These are phyloP conservation scores for Leishmania gerbilli DNA, from an alignment of 208 protist genomes.

Conservation along the genomic window DNA sequence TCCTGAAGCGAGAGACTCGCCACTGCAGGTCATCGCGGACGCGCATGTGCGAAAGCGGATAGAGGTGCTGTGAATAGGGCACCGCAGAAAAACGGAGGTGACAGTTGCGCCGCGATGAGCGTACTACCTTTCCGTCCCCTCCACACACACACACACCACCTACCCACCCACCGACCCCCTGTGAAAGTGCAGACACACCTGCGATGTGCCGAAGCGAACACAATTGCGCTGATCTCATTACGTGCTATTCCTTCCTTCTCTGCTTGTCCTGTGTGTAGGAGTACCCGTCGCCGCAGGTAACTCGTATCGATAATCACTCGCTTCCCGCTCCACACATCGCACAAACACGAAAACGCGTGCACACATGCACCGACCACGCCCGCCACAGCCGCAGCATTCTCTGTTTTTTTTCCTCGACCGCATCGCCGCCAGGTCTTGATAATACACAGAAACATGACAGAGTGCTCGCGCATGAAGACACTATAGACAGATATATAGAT, in stretches of 20 bases:
- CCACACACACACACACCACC: too few species aligned
- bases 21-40: not conserved
- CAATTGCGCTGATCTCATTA: not conserved
- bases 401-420: not conserved
- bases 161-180: not conserved
- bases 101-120: not conserved
- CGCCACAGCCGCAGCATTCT: not conserved
- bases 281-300: not conserved
- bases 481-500: not conserved
- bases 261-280: not conserved
- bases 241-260: not conserved
- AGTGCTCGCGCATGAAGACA: not conserved
- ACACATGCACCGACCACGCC: not conserved
- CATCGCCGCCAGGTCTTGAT: not conserved
- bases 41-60: not conserved
- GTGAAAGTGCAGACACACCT: not conserved
- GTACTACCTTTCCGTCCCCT: not conserved
- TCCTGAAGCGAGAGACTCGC: not conserved
- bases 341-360: not conserved
- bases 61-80: not conserved
- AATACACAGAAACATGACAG: not conserved
- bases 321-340: not conserved
- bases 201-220: not conserved
- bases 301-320: not conserved
- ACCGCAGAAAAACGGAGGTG: not conserved